Evolutionary conservation across 2,329 filamentous ascomycete genomes (phyloP), one percentile per base, ranked within the genome.

Genomic region (Exophiala calicioides): DNA sequence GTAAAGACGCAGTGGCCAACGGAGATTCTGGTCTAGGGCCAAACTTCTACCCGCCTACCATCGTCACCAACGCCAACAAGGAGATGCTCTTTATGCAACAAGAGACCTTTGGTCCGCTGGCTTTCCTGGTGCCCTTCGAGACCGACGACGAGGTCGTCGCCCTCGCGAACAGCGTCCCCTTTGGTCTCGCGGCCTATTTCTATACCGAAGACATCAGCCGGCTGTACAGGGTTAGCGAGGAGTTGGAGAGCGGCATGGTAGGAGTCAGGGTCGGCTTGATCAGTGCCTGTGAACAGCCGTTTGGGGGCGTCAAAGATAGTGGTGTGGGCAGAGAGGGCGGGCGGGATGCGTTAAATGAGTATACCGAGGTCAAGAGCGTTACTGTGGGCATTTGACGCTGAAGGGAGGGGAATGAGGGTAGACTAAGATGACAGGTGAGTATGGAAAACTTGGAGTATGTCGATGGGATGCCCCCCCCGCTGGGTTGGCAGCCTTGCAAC

Each of bases 21-120:
- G n/a, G n/a, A n/a, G n/a, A n/a, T n/a, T n/a, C n/a, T n/a, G n/a
- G n/a, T n/a, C n/a, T n/a, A n/a, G 82, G 82, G 61, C 89, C 89
- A 44, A 95, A 94, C 72, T 96, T 86, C 63, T 82, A 95, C 55
- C 81, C 82, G 62, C 90, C 90, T 10, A 90, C 86, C 4, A 78
- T 96, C 18, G 74, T 96, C 47, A 85, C 80, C 7, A 78, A 82
- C 57, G 88, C 91, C 52, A 81, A 90, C 5, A 15, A 95, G 69
- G 75, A 74, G n/a, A n/a, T n/a, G 51, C 94, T 95, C 4, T 84
- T 94, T 52, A 95, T 95, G 88, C 88, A 76, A 13, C 88, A 95
- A 57, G 90, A 96, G 73, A 95, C 90, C 0, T 96, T 96, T 62
- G 90, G 90, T 0, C 90, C 90, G 0, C 81, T 95, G 12, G 59